These are phyloP conservation scores for Phialophora macrospora DNA, from an alignment of 2,329 filamentous ascomycete species.

Conservation along the genomic window DNA sequence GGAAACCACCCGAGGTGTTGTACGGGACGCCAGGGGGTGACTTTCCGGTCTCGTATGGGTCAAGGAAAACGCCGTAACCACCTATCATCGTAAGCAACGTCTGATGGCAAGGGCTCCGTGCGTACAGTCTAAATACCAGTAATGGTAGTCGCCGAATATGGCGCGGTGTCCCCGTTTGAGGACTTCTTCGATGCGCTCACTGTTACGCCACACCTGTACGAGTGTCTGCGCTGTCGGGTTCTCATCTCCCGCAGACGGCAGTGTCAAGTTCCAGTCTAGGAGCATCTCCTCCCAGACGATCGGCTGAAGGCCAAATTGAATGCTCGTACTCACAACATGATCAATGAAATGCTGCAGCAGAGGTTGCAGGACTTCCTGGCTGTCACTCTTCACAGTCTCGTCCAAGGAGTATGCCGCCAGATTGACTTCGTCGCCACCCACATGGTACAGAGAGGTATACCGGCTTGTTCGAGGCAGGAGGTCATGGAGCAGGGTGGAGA, in stretches of 20 bases:
- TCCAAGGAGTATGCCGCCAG: conserved; percentile 75
- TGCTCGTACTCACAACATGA: conserved; percentile 68
- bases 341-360: conserved; percentile 79
- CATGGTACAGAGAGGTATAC: conserved; percentile 78
- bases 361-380: conserved; percentile 68
- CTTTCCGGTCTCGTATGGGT: conserved; percentile 37
- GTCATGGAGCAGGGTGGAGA: conserved; percentile 75
- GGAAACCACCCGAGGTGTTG: conserved; percentile 33
- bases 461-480: conserved; percentile 72
- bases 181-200: conserved; percentile 38
- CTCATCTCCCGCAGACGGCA: conserved; percentile 60
- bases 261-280: conserved; percentile 74
- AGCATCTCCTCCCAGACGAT: conserved; percentile 91
- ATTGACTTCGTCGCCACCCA: conserved; percentile 87
- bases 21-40: conserved; percentile 37
- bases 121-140: conserved; percentile 42
- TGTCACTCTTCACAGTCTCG: conserved; percentile 70
- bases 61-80: conserved; percentile 38
- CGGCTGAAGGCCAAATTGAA: conserved; percentile 68
- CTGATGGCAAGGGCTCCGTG: conserved; percentile 9
- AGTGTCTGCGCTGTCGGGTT: conserved; percentile 21
- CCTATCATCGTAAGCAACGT: conserved; percentile 23
- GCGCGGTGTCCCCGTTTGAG: conserved; percentile 42
- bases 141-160: conserved; percentile 41
- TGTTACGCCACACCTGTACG: conserved; percentile 74